Percentiles rank a stretch among this genome's conserved stretches.
Evolutionary conservation across 2,329 filamentous ascomycete species (phyloP).

Genomic region (Penicillium polonicum): DNA sequence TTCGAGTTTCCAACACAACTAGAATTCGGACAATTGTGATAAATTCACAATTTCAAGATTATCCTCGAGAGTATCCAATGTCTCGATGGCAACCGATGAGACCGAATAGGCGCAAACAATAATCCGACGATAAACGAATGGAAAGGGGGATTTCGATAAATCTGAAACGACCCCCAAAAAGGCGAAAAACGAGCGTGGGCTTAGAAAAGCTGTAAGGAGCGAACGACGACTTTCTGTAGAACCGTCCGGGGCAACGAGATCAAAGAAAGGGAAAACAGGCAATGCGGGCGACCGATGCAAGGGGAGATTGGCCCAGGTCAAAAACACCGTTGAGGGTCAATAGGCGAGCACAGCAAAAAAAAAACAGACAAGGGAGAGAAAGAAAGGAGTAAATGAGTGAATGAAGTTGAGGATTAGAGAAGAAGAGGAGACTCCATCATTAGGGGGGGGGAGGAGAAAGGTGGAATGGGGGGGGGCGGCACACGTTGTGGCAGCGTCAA

Average conservation of each 20-base stretch:
- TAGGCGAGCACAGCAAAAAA: constrained; percentile 10
- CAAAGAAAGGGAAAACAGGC: constrained; percentile 17
- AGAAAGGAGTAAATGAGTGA: constrained; percentile 29
- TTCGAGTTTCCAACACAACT: constrained; percentile 2
- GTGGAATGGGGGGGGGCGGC: constrained; percentile 21
- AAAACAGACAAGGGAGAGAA: constrained; percentile 22
- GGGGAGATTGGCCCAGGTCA: constrained; percentile 26
- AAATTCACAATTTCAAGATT: constrained; percentile 1
- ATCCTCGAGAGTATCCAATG: constrained; percentile 5
- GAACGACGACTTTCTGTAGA: constrained; percentile 19
- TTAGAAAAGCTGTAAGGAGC: constrained; percentile 23
- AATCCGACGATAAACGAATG: constrained; percentile 20
- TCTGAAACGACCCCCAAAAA: constrained; percentile 20
- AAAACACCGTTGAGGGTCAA: constrained; percentile 17
- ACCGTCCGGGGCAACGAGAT: constrained; percentile 17
- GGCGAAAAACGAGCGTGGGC: constrained; percentile 21
- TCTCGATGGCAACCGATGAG: constrained; percentile 26
- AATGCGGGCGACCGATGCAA: constrained; percentile 23
- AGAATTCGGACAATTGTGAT: neutral
- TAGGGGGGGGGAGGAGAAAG: constrained; percentile 9
- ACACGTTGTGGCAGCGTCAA: constrained; percentile 20
- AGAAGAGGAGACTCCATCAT: constrained; percentile 6
- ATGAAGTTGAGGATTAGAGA: constrained; percentile 18
- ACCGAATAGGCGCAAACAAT: constrained; percentile 9
- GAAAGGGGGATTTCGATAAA: constrained; percentile 16